Evolutionary conservation across 805 yeast genomes (phyloP), one percentile per base, ranked within the genome.

Genomic region (Candida golubevii): DNA sequence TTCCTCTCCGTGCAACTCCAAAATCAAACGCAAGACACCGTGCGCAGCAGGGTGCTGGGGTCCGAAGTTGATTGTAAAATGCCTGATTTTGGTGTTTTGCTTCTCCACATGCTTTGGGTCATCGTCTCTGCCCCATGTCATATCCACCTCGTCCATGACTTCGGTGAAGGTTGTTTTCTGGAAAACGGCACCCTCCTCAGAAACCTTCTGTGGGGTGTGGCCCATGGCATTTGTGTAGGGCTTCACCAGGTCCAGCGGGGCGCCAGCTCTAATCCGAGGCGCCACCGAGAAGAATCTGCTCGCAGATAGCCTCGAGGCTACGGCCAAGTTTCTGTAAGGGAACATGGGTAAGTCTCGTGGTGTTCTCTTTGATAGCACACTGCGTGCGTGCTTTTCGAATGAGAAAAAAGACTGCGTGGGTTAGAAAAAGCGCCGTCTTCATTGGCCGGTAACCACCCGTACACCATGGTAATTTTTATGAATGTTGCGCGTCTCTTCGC

Each of bases 31-130:
- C 72, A 87, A 73, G 67, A 87, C 96, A 55, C 96, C 96, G 71
- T 87, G 96, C 27, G 95, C 95, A 50, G 96, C 96, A 23, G 96
- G 96, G 72, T 87, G 96, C 70, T 87, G 96, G 39, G 96, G 96
- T 32, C 95, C 96, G 62, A 87, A 87, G 69, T 88, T 88, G 62
- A 88, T 82, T 39, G 95, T 87, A 72, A 87, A 88, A 62, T 86
- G 95, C 65, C 95, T 81, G 60, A 87, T 82, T 63, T 85, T 71
- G 41, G 72, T 61, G 57, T 71, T 71, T 56, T 71, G 75, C 47
- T 63, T 71, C 36, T 60, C 72, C 14, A 70, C 69, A 29, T 66
- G 58, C 42, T 59, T 62, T 30, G 75, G 75, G 50, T 68, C 74
- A 49, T 71, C 76, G 46, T 65, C 72, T 41, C 55, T 59, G 37